Conservation (phyloP, 495 filamentous ascomycete genomes). For the Penicillium mononematosum region DNA sequence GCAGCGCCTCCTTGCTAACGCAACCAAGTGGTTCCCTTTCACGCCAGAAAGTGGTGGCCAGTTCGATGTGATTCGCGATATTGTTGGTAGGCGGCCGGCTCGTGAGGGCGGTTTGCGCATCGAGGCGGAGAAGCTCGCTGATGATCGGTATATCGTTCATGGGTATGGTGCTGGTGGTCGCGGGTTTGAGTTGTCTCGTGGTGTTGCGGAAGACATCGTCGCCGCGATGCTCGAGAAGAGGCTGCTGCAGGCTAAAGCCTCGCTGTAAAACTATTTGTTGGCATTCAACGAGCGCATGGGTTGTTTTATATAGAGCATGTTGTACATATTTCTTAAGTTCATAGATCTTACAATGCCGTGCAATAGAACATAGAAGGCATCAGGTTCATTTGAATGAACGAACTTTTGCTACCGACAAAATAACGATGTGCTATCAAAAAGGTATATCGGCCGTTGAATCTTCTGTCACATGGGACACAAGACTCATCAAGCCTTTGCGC, state of each 20-base stretch:
- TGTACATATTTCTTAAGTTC: not conserved
- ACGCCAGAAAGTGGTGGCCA: conserved; percentile 33
- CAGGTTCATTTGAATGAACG: conserved; percentile 28
- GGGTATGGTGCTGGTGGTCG: conserved; percentile 63
- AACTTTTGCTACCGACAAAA: conserved; percentile 36
- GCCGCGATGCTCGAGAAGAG: conserved; percentile 33
- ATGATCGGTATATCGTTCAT: conserved; percentile 49
- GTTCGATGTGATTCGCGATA: conserved; percentile 48
- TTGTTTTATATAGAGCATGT: conserved; percentile 2
- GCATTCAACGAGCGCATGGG: not conserved
- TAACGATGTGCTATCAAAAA: conserved; percentile 37
- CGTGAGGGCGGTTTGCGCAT: conserved; percentile 46
- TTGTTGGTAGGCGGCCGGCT: conserved; percentile 45
- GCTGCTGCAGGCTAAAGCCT: conserved; percentile 28
- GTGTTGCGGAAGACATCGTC: conserved; percentile 42
- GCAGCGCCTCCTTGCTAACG: conserved; percentile 45
- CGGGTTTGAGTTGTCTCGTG: conserved; percentile 51
- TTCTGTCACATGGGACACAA: conserved; percentile 31
- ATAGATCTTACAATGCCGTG: not conserved
- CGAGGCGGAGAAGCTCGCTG: conserved; percentile 36
- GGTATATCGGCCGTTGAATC: conserved; percentile 33
- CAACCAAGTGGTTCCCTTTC: conserved; percentile 47
- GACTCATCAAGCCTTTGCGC: conserved; percentile 14
- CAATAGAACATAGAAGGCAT: conserved; percentile 8
- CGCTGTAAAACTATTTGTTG: conserved; percentile 21